phyloP scores from a whole-genome alignment of 2,329 filamentous ascomycete genomes.

The Penicillium sp. region DNA sequence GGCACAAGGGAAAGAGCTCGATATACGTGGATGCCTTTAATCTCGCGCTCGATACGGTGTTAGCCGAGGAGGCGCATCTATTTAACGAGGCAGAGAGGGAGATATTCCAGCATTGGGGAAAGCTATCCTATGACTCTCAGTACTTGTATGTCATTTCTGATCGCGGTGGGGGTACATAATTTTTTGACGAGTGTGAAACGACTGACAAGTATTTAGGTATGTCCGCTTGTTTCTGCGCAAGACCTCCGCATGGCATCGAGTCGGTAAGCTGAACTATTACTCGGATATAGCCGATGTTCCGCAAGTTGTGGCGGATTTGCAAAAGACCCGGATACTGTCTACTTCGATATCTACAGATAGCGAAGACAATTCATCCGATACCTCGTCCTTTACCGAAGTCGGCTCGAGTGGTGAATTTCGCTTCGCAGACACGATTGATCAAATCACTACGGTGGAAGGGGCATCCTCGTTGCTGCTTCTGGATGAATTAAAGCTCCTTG shows the following conservation, averaged over 20 bases:
- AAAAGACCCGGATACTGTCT: constrained; percentile 63
- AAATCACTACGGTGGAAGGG: constrained; percentile 80
- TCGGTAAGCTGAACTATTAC: constrained; percentile 77
- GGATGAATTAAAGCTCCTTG: constrained; percentile 82
- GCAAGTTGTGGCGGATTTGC: constrained; percentile 68
- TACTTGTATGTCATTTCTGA: constrained; percentile 70
- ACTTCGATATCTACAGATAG: constrained; percentile 31
- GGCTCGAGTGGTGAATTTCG: constrained; percentile 64
- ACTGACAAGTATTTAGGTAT: constrained; percentile 62
- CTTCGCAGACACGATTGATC: constrained; percentile 80
- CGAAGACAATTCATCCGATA: constrained; percentile 55
- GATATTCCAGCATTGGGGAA: constrained; percentile 77
- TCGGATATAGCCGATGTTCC: constrained; percentile 79
- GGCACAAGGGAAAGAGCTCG: constrained; percentile 79
- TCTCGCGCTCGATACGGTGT: constrained; percentile 83
- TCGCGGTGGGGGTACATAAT: not conserved
- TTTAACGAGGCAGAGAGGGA: constrained; percentile 79
- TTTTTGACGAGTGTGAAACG: not conserved
- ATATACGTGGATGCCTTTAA: constrained; percentile 99
- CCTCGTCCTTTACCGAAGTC: constrained; percentile 44
- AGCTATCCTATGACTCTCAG: constrained; percentile 80
- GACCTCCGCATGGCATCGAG: constrained; percentile 86
- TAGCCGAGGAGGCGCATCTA: constrained; percentile 85
- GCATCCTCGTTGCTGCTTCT: constrained; percentile 80
- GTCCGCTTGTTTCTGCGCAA: constrained; percentile 93